A percentile compares a stretch with the other conserved stretches of the same genome.
Evolutionary conservation across 1,284 basidiomycete genomes (phyloP).

Genomic region (Ustilago curta): DNA sequence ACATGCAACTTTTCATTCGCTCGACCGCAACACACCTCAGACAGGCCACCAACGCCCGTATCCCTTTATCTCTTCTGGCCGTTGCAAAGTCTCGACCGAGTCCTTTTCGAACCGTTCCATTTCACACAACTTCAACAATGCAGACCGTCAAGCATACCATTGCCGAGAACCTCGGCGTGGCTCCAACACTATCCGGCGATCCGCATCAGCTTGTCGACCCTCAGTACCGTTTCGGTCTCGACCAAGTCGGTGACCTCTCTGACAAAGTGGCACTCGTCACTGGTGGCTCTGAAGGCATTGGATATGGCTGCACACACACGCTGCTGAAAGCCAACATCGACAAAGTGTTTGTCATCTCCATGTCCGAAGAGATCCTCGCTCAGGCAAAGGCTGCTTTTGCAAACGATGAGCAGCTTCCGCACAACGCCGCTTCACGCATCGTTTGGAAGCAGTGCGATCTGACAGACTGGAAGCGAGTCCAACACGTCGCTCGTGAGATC

Average conservation of each 20-base stretch:
- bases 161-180: conserved; percentile 31
- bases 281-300: conserved; percentile 34
- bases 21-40: neutral
- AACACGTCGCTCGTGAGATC: conserved; percentile 30
- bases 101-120: too few species aligned
- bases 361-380: conserved; percentile 30
- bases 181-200: conserved; percentile 27
- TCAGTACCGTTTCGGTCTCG: conserved; percentile 21
- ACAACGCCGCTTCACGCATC: conserved; percentile 5
- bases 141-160: conserved; percentile 26
- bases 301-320: conserved; percentile 36
- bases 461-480: conserved; percentile 30
- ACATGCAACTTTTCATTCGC: neutral
- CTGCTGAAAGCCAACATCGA: conserved; percentile 30
- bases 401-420: conserved; percentile 23
- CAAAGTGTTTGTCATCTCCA: conserved; percentile 32
- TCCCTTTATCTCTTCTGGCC: neutral
- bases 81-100: neutral
- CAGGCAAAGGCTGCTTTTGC: conserved; percentile 26
- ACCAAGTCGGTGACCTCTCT: conserved; percentile 27
- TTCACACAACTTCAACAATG: conserved; percentile 6
- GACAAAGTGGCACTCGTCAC: conserved; percentile 28
- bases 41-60: neutral
- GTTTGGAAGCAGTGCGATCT: conserved; percentile 39
- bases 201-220: conserved; percentile 30